Percentiles rank a stretch among this genome's conserved stretches.
Conservation (phyloP, 495 filamentous ascomycete species). For the Neurospora hispaniola region DNA sequence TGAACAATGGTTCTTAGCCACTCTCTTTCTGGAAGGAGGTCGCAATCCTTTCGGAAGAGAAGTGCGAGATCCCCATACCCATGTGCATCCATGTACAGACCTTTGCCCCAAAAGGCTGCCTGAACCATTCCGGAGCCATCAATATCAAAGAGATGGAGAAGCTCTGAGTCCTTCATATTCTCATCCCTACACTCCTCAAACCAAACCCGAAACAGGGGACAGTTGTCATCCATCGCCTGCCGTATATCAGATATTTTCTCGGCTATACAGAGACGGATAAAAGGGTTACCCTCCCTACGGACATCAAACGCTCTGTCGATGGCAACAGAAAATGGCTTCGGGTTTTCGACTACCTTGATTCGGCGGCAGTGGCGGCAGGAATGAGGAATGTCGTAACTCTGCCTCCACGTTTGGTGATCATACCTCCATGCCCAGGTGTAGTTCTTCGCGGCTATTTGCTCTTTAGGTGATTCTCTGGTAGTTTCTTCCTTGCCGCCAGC, state of each 20-base stretch:
- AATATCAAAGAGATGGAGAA: neutral
- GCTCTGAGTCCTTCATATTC: neutral
- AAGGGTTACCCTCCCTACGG: no score
- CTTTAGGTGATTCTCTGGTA: neutral
- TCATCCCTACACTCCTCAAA: neutral
- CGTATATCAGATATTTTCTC: neutral
- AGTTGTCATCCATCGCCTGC: neutral
- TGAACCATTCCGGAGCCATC: neutral
- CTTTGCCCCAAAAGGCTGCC: neutral
- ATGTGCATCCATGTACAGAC: no score
- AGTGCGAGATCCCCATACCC: neutral
- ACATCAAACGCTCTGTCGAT: no score
- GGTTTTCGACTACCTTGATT: neutral
- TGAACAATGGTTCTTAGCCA: neutral
- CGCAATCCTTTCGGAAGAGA: neutral
- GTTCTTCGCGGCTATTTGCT: neutral
- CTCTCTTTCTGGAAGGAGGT: no score
- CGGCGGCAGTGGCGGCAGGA: neutral
- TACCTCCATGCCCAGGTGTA: neutral
- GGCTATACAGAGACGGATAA: neutral
- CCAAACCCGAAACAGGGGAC: neutral
- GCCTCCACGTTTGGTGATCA: neutral
- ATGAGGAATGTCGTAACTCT: neutral
- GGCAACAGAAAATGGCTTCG: neutral
- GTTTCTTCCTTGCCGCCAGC: neutral